Percentiles rank a stretch among this genome's conserved stretches.
Conservation (phyloP, 768 basidiomycete genomes). For the Leccinum variicolor region DNA sequence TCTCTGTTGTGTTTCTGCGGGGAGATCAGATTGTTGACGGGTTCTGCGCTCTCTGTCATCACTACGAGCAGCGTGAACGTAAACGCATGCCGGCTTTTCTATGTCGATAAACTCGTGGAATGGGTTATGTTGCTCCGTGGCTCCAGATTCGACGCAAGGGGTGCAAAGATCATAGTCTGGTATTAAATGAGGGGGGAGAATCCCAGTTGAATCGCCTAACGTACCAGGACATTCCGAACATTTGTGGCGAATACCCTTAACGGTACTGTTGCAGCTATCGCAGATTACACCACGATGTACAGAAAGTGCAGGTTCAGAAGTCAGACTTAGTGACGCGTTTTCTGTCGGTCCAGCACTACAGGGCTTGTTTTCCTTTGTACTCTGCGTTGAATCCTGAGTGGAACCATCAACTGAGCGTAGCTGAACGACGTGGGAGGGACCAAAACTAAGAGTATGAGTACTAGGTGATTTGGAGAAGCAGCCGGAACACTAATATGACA, state of each 20-base stretch:
- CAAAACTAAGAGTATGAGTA: constrained; percentile 31
- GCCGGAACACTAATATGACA: constrained; percentile 18
- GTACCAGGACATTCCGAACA: constrained; percentile 73
- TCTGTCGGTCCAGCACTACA: neutral
- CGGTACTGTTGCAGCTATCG: constrained; percentile 54
- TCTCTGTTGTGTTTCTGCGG: neutral
- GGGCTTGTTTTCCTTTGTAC: neutral
- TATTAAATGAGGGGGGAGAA: constrained; percentile 1
- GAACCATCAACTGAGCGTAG: constrained; percentile 5
- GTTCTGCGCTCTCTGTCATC: constrained; percentile 28
- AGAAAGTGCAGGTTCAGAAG: neutral
- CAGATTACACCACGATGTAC: constrained; percentile 62
- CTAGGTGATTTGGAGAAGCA: constrained; percentile 28
- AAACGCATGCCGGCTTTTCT: constrained; percentile 57
- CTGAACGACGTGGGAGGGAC: constrained; percentile 28
- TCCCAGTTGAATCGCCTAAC: constrained; percentile 11
- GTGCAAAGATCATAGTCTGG: constrained; percentile 74
- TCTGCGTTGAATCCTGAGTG: neutral
- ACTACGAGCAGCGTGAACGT: constrained; percentile 57
- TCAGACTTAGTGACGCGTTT: neutral
- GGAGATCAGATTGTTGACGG: neutral
- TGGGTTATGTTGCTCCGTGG: constrained; percentile 51
- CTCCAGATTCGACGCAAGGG: constrained; percentile 47
- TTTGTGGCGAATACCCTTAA: constrained; percentile 73
- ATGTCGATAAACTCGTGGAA: constrained; percentile 74